These are phyloP conservation scores for Pholiota molesta DNA, from an alignment of 768 basidiomycete species.

Conservation along the genomic window DNA sequence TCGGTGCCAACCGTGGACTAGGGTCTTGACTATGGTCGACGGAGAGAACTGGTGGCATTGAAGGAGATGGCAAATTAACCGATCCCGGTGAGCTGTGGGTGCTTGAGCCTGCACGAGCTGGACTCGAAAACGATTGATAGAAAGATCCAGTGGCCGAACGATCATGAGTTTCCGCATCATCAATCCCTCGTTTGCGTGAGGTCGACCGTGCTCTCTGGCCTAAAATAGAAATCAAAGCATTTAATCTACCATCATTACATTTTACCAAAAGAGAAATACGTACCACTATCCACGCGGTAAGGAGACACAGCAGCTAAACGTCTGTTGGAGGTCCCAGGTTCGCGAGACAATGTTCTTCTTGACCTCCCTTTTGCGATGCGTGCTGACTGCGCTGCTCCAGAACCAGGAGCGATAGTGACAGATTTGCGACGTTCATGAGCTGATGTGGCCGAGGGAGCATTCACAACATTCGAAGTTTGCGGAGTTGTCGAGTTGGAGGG, in stretches of 20 bases:
- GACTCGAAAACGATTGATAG: slow-evolving; percentile 61
- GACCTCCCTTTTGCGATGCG: slow-evolving; percentile 54
- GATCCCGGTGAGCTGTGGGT: slow-evolving; percentile 80
- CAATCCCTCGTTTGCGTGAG: slow-evolving; percentile 72
- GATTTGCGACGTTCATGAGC: slow-evolving; percentile 58
- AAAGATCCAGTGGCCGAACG: slow-evolving; percentile 42
- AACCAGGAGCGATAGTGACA: slow-evolving; percentile 50
- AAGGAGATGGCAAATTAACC: slow-evolving; percentile 70
- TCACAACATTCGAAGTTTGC: slow-evolving; percentile 7
- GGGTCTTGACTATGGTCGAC: slow-evolving; percentile 35
- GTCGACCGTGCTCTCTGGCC: slow-evolving; percentile 72
- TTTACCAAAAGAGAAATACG: slow-evolving; percentile 1
- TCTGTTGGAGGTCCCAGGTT: slow-evolving; percentile 51
- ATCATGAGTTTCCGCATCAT: slow-evolving; percentile 61
- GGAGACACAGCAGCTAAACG: slow-evolving; percentile 63
- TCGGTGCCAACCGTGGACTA: slow-evolving; percentile 54
- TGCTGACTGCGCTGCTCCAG: slow-evolving; percentile 38
- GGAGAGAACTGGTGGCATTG: slow-evolving; percentile 44
- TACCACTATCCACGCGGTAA: slow-evolving; percentile 68
- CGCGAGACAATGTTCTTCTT: slow-evolving; percentile 61
- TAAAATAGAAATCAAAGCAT: slow-evolving; percentile 22
- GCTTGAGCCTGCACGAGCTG: slow-evolving; percentile 50
- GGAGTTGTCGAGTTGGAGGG: slow-evolving; percentile 18
- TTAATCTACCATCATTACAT: background rate
- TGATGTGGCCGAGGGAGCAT: slow-evolving; percentile 30